These are phyloP conservation scores for Eucalyptus decipiens DNA, from an alignment of 345 rosid species.

Conservation along the genomic window DNA sequence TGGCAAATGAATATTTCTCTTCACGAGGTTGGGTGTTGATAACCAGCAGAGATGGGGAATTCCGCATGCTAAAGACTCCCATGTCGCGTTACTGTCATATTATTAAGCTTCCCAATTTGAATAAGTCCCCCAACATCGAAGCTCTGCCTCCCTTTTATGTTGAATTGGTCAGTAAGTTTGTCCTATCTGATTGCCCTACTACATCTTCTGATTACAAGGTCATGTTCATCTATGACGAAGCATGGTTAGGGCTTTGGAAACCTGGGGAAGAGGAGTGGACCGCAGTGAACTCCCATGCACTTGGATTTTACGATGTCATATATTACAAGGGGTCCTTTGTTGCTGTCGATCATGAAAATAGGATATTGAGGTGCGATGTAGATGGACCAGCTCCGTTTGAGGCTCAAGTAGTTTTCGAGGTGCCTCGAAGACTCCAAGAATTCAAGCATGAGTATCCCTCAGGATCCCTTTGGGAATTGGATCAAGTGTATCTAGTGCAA, in stretches of 20 bases:
- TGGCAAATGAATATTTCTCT: background rate
- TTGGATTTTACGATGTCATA: no score
- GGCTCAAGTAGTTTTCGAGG: background rate
- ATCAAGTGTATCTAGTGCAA: background rate
- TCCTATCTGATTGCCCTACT: background rate
- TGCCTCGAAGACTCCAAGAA: background rate
- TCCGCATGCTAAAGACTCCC: background rate
- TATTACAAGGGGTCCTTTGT: no score
- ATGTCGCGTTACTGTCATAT: background rate
- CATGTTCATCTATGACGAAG: background rate
- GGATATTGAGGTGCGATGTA: no score
- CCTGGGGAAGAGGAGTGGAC: background rate
- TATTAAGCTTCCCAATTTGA: background rate
- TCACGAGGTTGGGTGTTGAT: background rate
- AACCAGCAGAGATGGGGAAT: background rate
- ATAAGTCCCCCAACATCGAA: background rate
- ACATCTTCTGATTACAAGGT: background rate
- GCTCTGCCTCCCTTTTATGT: background rate
- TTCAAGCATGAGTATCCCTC: background rate
- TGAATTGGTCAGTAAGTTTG: background rate
- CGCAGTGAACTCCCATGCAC: accelerated
- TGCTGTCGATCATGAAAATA: no score
- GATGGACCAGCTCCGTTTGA: background rate
- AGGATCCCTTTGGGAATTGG: no score
- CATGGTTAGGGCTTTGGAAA: background rate